phyloP scores from a whole-genome alignment of 345 rosid species.

The Euphorbia peplus region DNA sequence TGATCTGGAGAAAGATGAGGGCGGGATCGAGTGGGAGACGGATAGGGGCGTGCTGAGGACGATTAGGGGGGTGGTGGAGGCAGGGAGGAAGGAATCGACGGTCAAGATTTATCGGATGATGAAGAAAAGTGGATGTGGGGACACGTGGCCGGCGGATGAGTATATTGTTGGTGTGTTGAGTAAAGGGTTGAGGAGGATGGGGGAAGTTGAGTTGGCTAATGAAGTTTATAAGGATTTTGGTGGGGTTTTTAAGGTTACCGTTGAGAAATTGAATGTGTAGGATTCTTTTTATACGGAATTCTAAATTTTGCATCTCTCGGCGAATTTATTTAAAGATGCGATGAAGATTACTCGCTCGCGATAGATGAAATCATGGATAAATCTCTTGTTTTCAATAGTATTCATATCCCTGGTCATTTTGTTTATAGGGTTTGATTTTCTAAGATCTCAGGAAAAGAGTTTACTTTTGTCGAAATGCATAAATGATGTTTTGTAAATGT shows the following conservation, averaged over 20 bases:
- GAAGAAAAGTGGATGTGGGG: constrained; percentile 66
- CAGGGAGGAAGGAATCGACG: constrained; percentile 63
- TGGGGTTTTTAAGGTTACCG: constrained; percentile 15
- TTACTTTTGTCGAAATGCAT: too few species aligned
- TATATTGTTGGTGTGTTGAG: constrained; percentile 53
- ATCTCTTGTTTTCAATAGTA: too few species aligned
- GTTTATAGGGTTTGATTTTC: too few species aligned
- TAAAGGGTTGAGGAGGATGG: constrained; percentile 57
- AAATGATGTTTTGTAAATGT: neutral
- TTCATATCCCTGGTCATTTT: too few species aligned
- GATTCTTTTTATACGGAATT: too few species aligned
- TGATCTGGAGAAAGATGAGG: constrained; percentile 40
- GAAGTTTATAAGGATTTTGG: constrained; percentile 50
- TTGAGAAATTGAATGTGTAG: constrained; percentile 19
- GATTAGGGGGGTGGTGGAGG: constrained; percentile 54
- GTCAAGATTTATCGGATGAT: constrained; percentile 61
- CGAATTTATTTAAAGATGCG: too few species aligned
- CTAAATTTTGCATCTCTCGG: too few species aligned
- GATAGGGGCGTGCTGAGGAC: constrained; percentile 50
- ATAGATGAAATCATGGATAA: too few species aligned
- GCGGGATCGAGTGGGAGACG: constrained; percentile 32
- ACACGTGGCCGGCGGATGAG: constrained; percentile 55
- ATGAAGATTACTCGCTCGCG: too few species aligned
- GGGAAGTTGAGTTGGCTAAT: constrained; percentile 51
- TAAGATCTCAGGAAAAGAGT: too few species aligned